Conservation (phyloP, 768 basidiomycete genomes). For the Tulasnella sp. region DNA sequence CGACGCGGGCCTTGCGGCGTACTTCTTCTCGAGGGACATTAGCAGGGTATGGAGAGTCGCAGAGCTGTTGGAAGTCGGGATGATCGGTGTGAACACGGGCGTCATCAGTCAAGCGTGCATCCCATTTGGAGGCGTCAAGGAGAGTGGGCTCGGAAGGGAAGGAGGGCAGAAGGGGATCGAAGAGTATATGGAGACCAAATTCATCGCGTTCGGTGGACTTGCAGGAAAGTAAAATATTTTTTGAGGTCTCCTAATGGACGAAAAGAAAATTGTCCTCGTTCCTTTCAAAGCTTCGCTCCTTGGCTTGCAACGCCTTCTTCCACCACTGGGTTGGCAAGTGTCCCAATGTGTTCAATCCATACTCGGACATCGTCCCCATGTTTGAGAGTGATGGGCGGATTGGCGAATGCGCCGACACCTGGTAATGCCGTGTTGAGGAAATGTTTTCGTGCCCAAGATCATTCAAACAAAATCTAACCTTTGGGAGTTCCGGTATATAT, state of each 20-base stretch:
- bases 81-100: slow-evolving; percentile 79
- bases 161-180: slow-evolving; percentile 77
- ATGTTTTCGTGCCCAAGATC: background rate
- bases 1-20: slow-evolving; percentile 82
- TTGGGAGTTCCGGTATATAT: slow-evolving; percentile 50
- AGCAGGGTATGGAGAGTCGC: slow-evolving; percentile 90
- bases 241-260: background rate
- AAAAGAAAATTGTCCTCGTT: too few relatives aligned
- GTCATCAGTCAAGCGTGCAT: slow-evolving; percentile 65
- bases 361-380: slow-evolving; percentile 61
- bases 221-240: background rate
- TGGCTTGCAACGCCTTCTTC: slow-evolving; percentile 41
- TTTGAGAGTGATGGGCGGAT: slow-evolving; percentile 59
- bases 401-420: slow-evolving; percentile 69
- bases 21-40: slow-evolving; percentile 83
- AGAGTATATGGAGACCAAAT: slow-evolving; percentile 76
- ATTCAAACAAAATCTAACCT: background rate
- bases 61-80: slow-evolving; percentile 88
- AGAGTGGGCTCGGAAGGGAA: slow-evolving; percentile 81
- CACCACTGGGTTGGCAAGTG: slow-evolving; percentile 64
- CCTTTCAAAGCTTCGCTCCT: background rate
- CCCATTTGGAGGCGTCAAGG: slow-evolving; percentile 87
- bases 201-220: slow-evolving; percentile 75
- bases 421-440: slow-evolving; percentile 39
- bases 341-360: slow-evolving; percentile 68